Conservation (phyloP, 208 protist genomes). For the Trypanosoma theileri region DNA sequence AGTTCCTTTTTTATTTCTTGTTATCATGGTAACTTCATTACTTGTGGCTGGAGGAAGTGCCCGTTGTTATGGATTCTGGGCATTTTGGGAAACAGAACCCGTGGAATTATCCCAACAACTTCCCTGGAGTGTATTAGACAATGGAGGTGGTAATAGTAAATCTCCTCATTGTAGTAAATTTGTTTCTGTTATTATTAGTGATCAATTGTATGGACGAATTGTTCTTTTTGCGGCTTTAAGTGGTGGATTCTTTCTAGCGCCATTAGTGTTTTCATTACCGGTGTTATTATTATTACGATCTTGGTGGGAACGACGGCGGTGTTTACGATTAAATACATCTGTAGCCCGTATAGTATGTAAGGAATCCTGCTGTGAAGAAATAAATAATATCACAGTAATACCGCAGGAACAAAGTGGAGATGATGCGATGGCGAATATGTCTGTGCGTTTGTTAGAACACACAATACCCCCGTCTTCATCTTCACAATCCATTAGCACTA, state of each 20-base stretch:
- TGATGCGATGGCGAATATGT: background rate
- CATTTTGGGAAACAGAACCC: background rate
- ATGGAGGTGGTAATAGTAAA: background rate
- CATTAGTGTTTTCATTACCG: conserved; percentile 19
- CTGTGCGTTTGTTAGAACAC: no score
- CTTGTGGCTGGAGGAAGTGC: conserved; percentile 15
- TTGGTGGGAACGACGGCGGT: conserved; percentile 16
- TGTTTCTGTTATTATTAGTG: conserved; percentile 7
- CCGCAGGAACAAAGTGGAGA: no score
- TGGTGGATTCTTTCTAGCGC: conserved; percentile 22
- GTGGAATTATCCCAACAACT: background rate
- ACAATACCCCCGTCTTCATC: no score
- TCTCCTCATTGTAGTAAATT: conserved; percentile 2
- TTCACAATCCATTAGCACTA: no score
- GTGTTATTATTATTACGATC: conserved; percentile 2
- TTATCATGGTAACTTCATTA: conserved; percentile 10
- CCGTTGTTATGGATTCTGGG: conserved; percentile 25
- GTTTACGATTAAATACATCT: conserved; percentile 6
- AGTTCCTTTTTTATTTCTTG: conserved; percentile 18
- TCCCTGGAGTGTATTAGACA: background rate
- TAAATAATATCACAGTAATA: background rate
- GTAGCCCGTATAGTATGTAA: background rate
- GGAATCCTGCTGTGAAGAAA: background rate
- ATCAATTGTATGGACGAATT: conserved; percentile 11
- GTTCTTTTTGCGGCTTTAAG: conserved; percentile 8